These are phyloP conservation scores for Huntiella savannae DNA, from an alignment of 2,329 filamentous ascomycete genomes.

Conservation along the genomic window DNA sequence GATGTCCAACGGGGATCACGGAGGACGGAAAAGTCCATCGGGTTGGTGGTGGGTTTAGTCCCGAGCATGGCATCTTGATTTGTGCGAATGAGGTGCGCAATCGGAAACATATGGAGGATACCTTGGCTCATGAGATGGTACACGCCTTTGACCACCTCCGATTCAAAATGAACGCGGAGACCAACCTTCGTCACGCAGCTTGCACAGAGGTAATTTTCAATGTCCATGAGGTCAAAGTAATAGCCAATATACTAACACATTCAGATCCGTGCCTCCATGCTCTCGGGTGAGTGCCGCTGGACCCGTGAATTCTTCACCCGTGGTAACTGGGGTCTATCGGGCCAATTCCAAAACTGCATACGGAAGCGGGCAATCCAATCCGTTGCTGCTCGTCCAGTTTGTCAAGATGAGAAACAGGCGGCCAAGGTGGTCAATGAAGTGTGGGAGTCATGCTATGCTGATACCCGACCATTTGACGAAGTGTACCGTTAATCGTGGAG, in stretches of 20 bases:
- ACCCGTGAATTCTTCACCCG: conserved; percentile 66
- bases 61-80: conserved; percentile 70
- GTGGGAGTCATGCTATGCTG: conserved; percentile 93
- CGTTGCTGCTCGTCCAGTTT: conserved; percentile 57
- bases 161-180: conserved; percentile 74
- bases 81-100: conserved; percentile 83
- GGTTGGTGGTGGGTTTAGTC: conserved; percentile 64
- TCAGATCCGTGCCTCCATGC: conserved; percentile 76
- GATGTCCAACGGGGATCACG: conserved; percentile 45
- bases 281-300: conserved; percentile 90
- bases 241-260: conserved; percentile 9
- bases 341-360: conserved; percentile 89
- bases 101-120: conserved; percentile 73
- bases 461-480: conserved; percentile 91
- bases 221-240: neutral
- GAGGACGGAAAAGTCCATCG: conserved; percentile 42
- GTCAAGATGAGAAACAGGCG: conserved; percentile 73
- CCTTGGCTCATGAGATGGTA: conserved; percentile 91
- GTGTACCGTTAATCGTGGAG: conserved; percentile 49
- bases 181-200: conserved; percentile 67
- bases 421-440: conserved; percentile 83
- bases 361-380: conserved; percentile 61
- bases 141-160: conserved; percentile 87
- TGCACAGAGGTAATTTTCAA: conserved; percentile 57
- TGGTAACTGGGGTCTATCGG: conserved; percentile 72